Base-by-base conservation (phyloP, 495 filamentous ascomycete species). In the Daldinia bambusicola region DNA sequence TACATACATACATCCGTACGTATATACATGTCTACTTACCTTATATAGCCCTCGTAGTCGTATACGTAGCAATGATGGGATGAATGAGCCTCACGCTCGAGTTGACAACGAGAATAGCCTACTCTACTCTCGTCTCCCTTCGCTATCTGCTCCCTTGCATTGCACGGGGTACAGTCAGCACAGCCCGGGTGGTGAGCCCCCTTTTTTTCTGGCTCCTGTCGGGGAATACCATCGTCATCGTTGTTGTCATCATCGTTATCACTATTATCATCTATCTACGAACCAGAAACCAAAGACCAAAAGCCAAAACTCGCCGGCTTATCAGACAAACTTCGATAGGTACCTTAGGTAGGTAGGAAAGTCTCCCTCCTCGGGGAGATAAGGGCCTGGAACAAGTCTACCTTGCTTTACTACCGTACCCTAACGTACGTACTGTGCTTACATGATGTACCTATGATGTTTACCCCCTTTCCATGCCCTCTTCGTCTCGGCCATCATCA, bases 21-120 rank as follows among this genome's bases (percentile, higher is more conserved):
- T 65, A 48, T 8, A 26, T 26, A 26, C 16, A n/a, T n/a, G n/a
- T n/a, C n/a, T n/a, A n/a, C n/a, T n/a, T n/a, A n/a, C n/a, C n/a
- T n/a, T n/a, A n/a, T n/a, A 12, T 48, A 22, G 43, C 10, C 18
- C 5, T 48, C 43, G 43, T 48, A 3, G 18, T 48, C n/a, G 18
- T 48, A 12, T 59, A 34, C 48, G n/a, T 45, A 38, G 31, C 32
- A 22, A 10, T 30, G 37, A 61, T 18, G 53, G 14, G 37, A 56
- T 18, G 53, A 26, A 57, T 57, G 36, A 37, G 55, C 31, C 55
- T 57, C 36, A 48, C 18, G 18, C 13, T 32, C 31, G 26, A 53
- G 13, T 10, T 53, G 14, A 3, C 43, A 8, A 48, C 8, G 43
- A 48, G 43, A 48, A 48, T 48, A 13, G 16, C 43, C 9, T 10